Base-by-base conservation (phyloP, 441 rosid genomes). In the Populus hybrid region DNA sequence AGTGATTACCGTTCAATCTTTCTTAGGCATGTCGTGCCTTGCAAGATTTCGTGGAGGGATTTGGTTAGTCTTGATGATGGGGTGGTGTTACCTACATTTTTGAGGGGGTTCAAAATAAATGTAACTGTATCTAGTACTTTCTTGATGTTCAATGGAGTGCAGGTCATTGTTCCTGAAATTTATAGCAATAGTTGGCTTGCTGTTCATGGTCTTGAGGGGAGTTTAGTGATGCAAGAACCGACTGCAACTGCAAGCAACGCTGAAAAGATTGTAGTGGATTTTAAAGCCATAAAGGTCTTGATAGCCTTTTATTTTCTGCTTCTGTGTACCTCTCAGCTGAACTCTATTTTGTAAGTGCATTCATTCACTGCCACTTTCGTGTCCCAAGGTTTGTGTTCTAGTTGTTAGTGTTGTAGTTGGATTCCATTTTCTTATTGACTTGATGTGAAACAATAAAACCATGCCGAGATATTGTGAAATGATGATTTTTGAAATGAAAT, bases 141-240 rank as follows among this genome's bases (percentile, higher is more conserved):
- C 11, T 11, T 82, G 72, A 21, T 32, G 38, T 32, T 83, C 23
- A 83, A 83, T n/a, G 85, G 84, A 30, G 83, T 80, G 32, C 53
- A 2, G n/a, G 72, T 87, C 32, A 40, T 26, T 28, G 24, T 16
- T 11, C 76, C 73, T 0, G 77, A 75, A 20, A 72, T 89, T 68
- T 87, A 75, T 63, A 9, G 2, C 26, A 81, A 74, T 30, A 72
- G 73, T 14, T 83, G 88, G 87, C 79, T 87, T 23, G 69, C 61
- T 7, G 64, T 89, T 70, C 90, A 84, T 63, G 92, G 90, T 1
- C 64, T 87, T 40, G 20, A 21, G 16, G 75, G 74, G 20, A 73
- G 77, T 77, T 67, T 85, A 10, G 6, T 23, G 57, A 57, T 6
- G 7, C 53, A 32, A 21, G 67, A 75, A 28, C 53, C 74, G 26